Evolutionary conservation across 139 green algal genomes (phyloP).

Genomic region (Picochlorum costavermella): DNA sequence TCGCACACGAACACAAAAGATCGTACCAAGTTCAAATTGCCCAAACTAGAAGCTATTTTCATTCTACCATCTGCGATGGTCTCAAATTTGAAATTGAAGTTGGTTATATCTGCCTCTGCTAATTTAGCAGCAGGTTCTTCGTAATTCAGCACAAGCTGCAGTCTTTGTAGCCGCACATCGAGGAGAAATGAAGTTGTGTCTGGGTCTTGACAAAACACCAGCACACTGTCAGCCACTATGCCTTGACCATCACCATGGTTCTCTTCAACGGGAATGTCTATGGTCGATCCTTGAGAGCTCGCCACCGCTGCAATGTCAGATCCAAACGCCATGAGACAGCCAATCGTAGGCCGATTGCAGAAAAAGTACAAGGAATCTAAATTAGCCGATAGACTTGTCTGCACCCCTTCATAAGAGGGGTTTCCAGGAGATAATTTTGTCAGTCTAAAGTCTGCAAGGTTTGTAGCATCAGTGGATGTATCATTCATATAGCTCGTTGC

Average conservation of each 20-base stretch:
- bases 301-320: conserved; percentile 47
- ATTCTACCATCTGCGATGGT: not conserved
- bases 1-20: not conserved
- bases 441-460: conserved; percentile 32
- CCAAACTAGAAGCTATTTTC: not conserved
- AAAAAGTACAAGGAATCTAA: conserved; percentile 61
- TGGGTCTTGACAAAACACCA: conserved; percentile 5
- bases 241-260: not conserved
- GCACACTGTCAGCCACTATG: not conserved
- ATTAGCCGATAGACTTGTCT: conserved; percentile 51
- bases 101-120: conserved; percentile 22
- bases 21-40: conserved; percentile 6
- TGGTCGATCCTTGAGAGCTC: not conserved
- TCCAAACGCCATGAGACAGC: conserved; percentile 74
- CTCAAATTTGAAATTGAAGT: conserved; percentile 9
- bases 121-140: conserved; percentile 37
- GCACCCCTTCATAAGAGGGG: conserved; percentile 29
- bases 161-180: conserved; percentile 33
- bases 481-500: conserved; percentile 2
- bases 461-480: too few species aligned
- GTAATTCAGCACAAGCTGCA: conserved; percentile 53
- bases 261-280: not conserved
- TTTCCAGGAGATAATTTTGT: conserved; percentile 11
- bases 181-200: conserved; percentile 30
- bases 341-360: conserved; percentile 82